phyloP scores from a whole-genome alignment of 495 filamentous ascomycete genomes.

The Coniosporium apollinis region DNA sequence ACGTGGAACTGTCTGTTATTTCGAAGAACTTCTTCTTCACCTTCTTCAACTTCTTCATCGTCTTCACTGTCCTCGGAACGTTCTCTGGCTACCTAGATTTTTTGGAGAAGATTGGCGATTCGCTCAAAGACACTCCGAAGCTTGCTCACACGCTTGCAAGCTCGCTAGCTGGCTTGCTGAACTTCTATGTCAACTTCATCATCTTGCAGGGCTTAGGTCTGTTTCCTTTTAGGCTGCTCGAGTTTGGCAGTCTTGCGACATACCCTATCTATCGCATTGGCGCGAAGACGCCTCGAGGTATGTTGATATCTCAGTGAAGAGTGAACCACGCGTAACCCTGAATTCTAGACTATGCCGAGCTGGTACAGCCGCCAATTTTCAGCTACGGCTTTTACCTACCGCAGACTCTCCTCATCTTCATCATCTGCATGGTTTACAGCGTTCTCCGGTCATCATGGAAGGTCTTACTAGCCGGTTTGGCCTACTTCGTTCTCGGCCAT shows the following conservation, averaged over 20 bases:
- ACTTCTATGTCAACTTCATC: slow-evolving; percentile 90
- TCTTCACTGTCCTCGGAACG: slow-evolving; percentile 84
- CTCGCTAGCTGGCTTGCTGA: slow-evolving; percentile 52
- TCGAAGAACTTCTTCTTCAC: slow-evolving; percentile 99
- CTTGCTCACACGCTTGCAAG: slow-evolving; percentile 60
- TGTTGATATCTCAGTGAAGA: slow-evolving; percentile 4
- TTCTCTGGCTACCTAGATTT: slow-evolving; percentile 53
- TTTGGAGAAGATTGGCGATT: slow-evolving; percentile 50
- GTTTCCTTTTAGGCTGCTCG: slow-evolving; percentile 80
- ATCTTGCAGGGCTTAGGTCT: slow-evolving; percentile 83
- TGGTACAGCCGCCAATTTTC: slow-evolving; percentile 71
- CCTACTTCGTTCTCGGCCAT: slow-evolving; percentile 78
- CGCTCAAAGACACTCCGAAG: slow-evolving; percentile 57
- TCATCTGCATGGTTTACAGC: slow-evolving; percentile 90
- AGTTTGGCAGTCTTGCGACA: slow-evolving; percentile 70
- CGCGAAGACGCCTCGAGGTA: slow-evolving; percentile 70
- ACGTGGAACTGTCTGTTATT: slow-evolving; percentile 87
- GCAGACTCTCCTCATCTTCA: slow-evolving; percentile 75
- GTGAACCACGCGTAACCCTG: background rate
- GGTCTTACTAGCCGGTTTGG: slow-evolving; percentile 64
- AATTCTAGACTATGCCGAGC: slow-evolving; percentile 56
- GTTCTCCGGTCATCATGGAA: slow-evolving; percentile 69
- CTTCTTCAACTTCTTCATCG: slow-evolving; percentile 96
- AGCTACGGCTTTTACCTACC: slow-evolving; percentile 94
- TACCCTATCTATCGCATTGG: slow-evolving; percentile 65